These are phyloP conservation scores for Kuraishia cidri DNA, from an alignment of 805 yeast species.

Conservation along the genomic window DNA sequence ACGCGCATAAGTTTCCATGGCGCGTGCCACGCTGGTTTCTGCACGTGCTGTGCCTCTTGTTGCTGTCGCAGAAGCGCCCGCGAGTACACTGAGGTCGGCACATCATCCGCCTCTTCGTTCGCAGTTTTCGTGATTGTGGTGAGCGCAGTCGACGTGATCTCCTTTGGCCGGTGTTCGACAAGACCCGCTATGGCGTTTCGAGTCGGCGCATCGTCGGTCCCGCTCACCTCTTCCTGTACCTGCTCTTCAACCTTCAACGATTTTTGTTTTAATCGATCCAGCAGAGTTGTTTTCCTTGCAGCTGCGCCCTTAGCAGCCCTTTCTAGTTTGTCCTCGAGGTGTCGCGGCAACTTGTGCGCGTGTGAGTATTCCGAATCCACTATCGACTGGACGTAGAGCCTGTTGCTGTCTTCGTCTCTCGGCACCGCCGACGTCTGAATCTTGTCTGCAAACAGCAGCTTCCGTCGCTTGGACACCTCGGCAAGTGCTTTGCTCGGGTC, in stretches of 20 bases:
- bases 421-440: not conserved
- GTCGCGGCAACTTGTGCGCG: constrained; percentile 1
- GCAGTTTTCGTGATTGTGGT: not conserved
- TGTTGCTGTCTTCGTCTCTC: constrained; percentile 1
- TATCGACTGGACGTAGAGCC: constrained; percentile 3
- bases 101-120: not conserved
- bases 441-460: constrained; percentile 1
- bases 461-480: constrained; percentile 3
- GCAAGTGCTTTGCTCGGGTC: too few relatives aligned
- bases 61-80: not conserved
- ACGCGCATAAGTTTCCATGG: constrained; percentile 71
- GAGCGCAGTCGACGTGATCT: not conserved
- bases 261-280: too few relatives aligned
- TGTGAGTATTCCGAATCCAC: constrained; percentile 1
- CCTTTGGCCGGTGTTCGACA: too few relatives aligned
- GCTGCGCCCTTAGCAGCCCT: too few relatives aligned
- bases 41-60: constrained; percentile 6
- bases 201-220: too few relatives aligned
- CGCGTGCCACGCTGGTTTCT: constrained; percentile 33
- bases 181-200: too few relatives aligned
- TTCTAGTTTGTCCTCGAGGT: constrained; percentile 3
- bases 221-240: too few relatives aligned
- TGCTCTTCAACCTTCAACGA: too few relatives aligned
- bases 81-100: not conserved
- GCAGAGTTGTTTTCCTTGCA: too few relatives aligned